Evolutionary conservation across 768 basidiomycete species (phyloP).

Genomic region (Leccinum disarticulatum): DNA sequence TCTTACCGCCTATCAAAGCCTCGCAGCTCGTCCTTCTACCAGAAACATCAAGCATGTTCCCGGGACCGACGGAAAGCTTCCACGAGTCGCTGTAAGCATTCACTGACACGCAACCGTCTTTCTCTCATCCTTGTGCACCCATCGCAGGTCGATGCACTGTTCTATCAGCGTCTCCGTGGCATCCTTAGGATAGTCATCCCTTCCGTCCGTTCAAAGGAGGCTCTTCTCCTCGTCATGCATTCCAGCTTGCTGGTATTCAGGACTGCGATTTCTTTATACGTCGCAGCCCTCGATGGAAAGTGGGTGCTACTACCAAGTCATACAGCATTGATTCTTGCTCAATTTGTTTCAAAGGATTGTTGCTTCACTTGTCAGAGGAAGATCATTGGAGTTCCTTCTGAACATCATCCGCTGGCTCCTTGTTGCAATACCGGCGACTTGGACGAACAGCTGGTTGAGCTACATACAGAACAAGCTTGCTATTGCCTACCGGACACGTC

Average conservation of each 20-base stretch:
- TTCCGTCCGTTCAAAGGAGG: constrained; percentile 80
- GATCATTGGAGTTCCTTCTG: constrained; percentile 71
- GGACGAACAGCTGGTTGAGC: constrained; percentile 90
- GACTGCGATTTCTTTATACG: constrained; percentile 91
- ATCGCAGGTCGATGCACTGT: constrained; percentile 81
- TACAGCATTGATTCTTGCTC: neutral
- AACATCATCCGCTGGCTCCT: constrained; percentile 90
- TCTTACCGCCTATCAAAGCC: constrained; percentile 55
- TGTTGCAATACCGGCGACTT: constrained; percentile 90
- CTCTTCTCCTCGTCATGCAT: constrained; percentile 83
- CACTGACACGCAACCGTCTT: neutral
- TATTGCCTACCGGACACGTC: constrained; percentile 81
- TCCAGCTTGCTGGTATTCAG: constrained; percentile 85
- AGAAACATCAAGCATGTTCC: constrained; percentile 10
- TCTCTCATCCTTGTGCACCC: neutral
- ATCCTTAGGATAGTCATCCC: constrained; percentile 91
- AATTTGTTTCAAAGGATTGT: constrained; percentile 67
- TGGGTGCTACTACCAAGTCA: constrained; percentile 37
- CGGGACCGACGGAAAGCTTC: constrained; percentile 41
- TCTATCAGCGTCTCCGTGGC: constrained; percentile 75
- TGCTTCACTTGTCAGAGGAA: constrained; percentile 88
- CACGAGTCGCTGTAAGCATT: constrained; percentile 65
- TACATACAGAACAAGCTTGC: constrained; percentile 93
- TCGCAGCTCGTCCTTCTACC: constrained; percentile 45
- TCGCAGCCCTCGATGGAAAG: constrained; percentile 92